Evolutionary conservation across 306 rosid genomes (phyloP), one percentile per base, ranked within the genome.

Genomic region (Echinosophora koreensis): DNA sequence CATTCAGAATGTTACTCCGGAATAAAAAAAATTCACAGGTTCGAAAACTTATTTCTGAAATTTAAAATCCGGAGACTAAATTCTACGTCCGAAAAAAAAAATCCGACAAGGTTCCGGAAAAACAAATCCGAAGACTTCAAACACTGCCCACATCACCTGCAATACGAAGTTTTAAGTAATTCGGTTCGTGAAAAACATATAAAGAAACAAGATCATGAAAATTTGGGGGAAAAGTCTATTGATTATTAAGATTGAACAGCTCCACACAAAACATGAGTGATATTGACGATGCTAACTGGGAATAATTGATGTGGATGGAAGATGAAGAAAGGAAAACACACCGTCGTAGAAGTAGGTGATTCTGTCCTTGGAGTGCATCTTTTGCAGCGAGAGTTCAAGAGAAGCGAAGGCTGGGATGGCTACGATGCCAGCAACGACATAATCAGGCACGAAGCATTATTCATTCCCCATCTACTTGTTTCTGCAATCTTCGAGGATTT

Each of bases 81-180:
- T n/a, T n/a, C n/a, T n/a, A n/a, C n/a, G n/a, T n/a, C n/a, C n/a
- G n/a, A n/a, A n/a, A n/a, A n/a, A n/a, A n/a, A n/a, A n/a, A n/a
- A n/a, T n/a, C n/a, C n/a, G n/a, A n/a, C n/a, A n/a, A n/a, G n/a
- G n/a, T n/a, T n/a, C n/a, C n/a, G n/a, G n/a, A n/a, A n/a, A n/a
- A n/a, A n/a, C n/a, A n/a, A n/a, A n/a, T n/a, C n/a, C n/a, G n/a
- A n/a, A n/a, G n/a, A n/a, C n/a, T n/a, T n/a, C 90, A 95, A 78
- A 95, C 99, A 57, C 97, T 92, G 4, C 99, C 99, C 66, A 86
- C 99, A 73, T 92, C 99, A 32, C 99, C 99, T 95, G 97, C 84
- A 87, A 88, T 58, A 68, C 55, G 42, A 83, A 10, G n/a, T 38
- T 35, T 51, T 15, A 80, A 56, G 17, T 58, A 69, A 73, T 30